Evolutionary conservation across 495 filamentous ascomycete genomes (phyloP).

Genomic region (Rhizodiscina lignyota): DNA sequence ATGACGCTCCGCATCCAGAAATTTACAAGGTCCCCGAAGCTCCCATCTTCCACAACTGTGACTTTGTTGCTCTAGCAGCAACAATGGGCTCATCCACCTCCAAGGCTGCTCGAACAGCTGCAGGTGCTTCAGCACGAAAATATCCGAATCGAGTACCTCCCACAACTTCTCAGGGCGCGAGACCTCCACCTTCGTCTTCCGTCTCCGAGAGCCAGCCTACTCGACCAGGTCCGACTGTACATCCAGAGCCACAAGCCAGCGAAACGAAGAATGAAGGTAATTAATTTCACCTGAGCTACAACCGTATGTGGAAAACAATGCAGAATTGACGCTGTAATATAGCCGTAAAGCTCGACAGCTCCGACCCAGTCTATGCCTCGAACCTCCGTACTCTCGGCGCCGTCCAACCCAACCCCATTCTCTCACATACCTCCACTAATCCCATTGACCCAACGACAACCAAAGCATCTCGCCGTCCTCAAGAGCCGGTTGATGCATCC

Average conservation of each 20-base stretch:
- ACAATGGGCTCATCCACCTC: conserved; percentile 48
- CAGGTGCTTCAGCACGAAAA: conserved; percentile 34
- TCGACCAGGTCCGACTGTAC: conserved; percentile 19
- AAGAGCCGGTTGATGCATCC: conserved; percentile 3
- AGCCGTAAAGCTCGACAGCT: conserved; percentile 51
- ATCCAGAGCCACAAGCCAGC: conserved; percentile 18
- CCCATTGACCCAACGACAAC: conserved; percentile 10
- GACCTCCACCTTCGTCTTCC: conserved; percentile 13
- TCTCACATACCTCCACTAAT: conserved; percentile 38
- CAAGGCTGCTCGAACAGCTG: conserved; percentile 40
- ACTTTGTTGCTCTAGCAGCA: not conserved
- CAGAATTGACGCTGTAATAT: too few species aligned
- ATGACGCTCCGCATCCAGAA: too few species aligned
- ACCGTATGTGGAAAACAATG: too few species aligned
- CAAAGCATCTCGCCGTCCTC: too few species aligned
- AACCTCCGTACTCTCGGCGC: conserved; percentile 47
- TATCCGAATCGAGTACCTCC: conserved; percentile 35
- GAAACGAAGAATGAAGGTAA: conserved; percentile 17
- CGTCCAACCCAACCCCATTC: conserved; percentile 41
- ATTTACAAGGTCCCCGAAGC: too few species aligned
- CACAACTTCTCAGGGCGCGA: conserved; percentile 17
- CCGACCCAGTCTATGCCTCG: conserved; percentile 45
- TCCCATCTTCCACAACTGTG: not conserved
- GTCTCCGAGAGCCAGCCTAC: conserved; percentile 10
- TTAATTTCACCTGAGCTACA: conserved; percentile 6